Conservation (phyloP, 176 grass and related monocot species). For the Oryza brachyantha region DNA sequence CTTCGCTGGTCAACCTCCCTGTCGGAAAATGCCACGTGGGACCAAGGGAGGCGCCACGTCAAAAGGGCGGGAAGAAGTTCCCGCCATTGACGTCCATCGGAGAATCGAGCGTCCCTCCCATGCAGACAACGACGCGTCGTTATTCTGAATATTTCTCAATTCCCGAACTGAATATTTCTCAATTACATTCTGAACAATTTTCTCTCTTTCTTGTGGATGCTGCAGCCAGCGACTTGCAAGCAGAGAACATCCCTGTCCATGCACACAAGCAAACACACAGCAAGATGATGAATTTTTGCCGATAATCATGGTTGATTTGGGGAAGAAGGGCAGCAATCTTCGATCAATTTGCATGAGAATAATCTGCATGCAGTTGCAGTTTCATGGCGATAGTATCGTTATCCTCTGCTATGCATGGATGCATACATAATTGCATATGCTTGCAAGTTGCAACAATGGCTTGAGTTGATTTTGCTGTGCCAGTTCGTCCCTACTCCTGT, state of each 20-base stretch:
- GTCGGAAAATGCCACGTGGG: background rate
- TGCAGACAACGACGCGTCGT: constrained; percentile 19
- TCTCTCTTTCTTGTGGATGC: background rate
- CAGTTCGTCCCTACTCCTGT: background rate
- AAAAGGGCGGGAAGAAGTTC: background rate
- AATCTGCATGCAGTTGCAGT: background rate
- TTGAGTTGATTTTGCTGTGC: background rate
- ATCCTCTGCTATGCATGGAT: background rate
- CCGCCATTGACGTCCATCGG: constrained; percentile 11
- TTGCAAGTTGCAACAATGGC: background rate
- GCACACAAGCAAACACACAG: background rate
- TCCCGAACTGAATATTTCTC: too few species aligned
- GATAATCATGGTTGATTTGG: too few species aligned
- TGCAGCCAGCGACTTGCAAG: background rate
- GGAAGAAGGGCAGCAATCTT: background rate
- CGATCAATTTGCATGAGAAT: background rate
- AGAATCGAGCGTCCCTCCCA: background rate
- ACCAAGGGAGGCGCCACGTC: background rate
- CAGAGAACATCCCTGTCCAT: background rate
- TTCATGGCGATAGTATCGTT: background rate
- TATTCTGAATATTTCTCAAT: background rate
- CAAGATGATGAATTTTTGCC: too few species aligned
- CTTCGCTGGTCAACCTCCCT: constrained; percentile 27
- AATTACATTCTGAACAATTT: background rate
- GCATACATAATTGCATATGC: too few species aligned